Conservation (phyloP, 768 basidiomycete species). For the Mycena rosella region DNA sequence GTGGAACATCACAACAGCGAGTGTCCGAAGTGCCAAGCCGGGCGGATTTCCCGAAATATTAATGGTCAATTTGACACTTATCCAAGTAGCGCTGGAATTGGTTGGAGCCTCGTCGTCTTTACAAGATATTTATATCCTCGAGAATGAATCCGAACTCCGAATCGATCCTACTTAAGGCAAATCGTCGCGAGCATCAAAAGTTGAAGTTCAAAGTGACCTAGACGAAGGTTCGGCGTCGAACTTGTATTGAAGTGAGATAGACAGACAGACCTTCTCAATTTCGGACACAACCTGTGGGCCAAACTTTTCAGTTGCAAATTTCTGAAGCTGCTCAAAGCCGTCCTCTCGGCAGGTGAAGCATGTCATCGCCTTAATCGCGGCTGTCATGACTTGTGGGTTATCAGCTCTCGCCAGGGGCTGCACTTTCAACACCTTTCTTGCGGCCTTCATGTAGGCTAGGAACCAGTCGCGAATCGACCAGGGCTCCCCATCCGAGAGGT, state of each 20-base stretch:
- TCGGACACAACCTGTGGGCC: not conserved
- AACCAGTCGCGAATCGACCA: slow-evolving; percentile 1
- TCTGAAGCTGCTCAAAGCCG: not conserved
- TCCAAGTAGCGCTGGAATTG: too few relatives aligned
- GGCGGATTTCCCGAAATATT: too few relatives aligned
- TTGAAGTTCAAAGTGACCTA: not conserved
- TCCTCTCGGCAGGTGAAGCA: not conserved
- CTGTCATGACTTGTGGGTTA: not conserved
- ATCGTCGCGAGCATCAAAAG: too few relatives aligned
- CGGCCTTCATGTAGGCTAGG: slow-evolving; percentile 7
- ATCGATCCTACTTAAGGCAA: too few relatives aligned
- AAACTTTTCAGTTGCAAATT: too few relatives aligned
- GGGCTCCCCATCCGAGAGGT: not conserved
- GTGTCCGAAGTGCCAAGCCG: too few relatives aligned
- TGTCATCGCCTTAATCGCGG: not conserved
- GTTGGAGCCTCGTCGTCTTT: too few relatives aligned
- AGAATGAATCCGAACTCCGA: too few relatives aligned
- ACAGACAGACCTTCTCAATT: not conserved
- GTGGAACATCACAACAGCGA: too few relatives aligned
- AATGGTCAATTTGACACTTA: too few relatives aligned
- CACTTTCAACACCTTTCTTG: not conserved
- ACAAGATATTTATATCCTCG: too few relatives aligned
- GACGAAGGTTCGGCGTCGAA: not conserved
- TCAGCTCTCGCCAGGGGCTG: not conserved
- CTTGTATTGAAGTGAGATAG: not conserved